Conservation (phyloP, 495 filamentous ascomycete genomes). For the Aspergillus heteromorphus region DNA sequence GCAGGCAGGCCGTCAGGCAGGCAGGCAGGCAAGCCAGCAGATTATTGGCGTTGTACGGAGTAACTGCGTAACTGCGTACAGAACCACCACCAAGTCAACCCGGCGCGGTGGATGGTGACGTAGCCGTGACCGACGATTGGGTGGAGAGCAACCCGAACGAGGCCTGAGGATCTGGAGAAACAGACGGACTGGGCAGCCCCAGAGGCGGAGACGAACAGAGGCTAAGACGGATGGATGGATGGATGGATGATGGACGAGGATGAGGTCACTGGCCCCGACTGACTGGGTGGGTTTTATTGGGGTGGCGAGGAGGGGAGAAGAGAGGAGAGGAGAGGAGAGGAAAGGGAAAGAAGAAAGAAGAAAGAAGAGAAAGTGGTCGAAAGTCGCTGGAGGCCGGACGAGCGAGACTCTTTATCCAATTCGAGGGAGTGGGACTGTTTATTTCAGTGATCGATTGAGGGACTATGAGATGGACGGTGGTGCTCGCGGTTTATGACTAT, state of each 20-base stretch:
- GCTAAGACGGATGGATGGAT: neutral
- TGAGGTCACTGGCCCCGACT: constrained; percentile 25
- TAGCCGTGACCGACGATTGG: constrained; percentile 18
- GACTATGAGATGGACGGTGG: too few species aligned
- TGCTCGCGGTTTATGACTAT: neutral
- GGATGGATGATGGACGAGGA: constrained; percentile 6
- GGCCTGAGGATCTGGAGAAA: constrained; percentile 2
- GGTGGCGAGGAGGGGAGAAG: constrained; percentile 1
- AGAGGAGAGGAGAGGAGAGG: too few species aligned
- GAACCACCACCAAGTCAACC: neutral
- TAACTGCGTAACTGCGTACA: neutral
- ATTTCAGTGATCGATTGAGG: too few species aligned
- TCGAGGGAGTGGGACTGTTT: constrained; percentile 3
- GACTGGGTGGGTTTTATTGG: constrained; percentile 15
- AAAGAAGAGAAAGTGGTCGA: constrained; percentile 1
- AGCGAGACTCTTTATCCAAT: constrained; percentile 12
- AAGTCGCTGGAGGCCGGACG: constrained; percentile 2
- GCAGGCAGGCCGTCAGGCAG: neutral
- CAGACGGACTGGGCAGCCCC: neutral
- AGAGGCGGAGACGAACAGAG: neutral
- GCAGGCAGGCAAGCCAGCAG: too few species aligned
- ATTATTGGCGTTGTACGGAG: too few species aligned
- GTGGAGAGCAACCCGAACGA: neutral
- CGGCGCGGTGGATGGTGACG: constrained; percentile 29
- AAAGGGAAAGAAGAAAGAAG: neutral